Evolutionary conservation across 257 asterid species (phyloP), one percentile per base, ranked within the genome.

Genomic region (Solanum virginianum): DNA sequence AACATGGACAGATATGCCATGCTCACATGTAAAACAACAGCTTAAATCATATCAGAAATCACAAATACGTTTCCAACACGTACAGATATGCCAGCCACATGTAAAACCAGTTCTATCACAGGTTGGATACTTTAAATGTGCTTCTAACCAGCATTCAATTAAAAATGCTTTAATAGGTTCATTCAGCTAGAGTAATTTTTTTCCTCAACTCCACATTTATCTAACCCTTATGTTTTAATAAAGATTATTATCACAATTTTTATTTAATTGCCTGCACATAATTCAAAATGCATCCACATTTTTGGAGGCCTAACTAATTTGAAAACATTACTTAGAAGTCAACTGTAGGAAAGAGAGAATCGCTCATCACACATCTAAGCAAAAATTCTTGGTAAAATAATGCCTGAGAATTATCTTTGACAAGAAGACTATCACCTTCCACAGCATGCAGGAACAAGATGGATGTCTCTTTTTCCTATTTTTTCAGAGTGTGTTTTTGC

Each of bases 391-490:
- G 47, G 16, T 77, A 77, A 77, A 29, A 51, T 16, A 77, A 51
- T 51, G 82, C 20, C n/a, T 51, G 57, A 14, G 63, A 77, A 24
- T 51, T 49, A 26, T 77, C 82, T 77, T 77, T 51, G 63, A 77
- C 17, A 84, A 74, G 63, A 53, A 74, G 83, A 77, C 32, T 36
- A 82, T 68, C 86, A 96, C 98, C 99, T 96, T 93, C 99, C 98
- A 84, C 99, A 95, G 90, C 98, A 96, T 84, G 90, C 74, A 86
- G 92, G 93, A 83, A 95, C 88, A 88, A 96, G 97, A 87, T 92
- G 92, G 87, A 95, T 85, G 85, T 95, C 90, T 29, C 89, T 89
- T 80, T 91, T 91, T 85, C 91, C 96, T 87, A 88, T 90, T 54
- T 75, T 43, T 79, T 87, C 88, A 75, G 93, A 87, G 80, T 90